phyloP scores from a whole-genome alignment of 2,329 filamentous ascomycete genomes.

The Emmonsia crescens region DNA sequence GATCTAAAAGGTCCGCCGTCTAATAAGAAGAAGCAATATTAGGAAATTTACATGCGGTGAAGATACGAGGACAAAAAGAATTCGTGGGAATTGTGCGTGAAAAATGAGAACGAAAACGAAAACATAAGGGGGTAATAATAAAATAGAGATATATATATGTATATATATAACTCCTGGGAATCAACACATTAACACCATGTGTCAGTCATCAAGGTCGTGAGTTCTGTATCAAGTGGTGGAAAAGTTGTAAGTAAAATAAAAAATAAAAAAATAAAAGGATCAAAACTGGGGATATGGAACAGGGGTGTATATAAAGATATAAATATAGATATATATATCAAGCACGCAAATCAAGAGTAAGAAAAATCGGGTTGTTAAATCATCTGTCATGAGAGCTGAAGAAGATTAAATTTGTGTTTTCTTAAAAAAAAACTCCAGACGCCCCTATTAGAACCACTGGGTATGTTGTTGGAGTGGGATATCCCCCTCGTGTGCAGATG shows the following conservation, averaged over 20 bases:
- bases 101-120: not conserved
- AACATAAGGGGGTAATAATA: not conserved
- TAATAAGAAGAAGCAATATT: not conserved
- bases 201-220: slow-evolving; percentile 2
- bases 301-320: not conserved
- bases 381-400: not conserved
- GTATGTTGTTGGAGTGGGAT: slow-evolving; percentile 1
- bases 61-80: not conserved
- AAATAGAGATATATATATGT: not conserved
- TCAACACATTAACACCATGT: not conserved
- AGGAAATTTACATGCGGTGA: not conserved
- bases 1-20: not conserved
- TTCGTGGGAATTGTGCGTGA: not conserved
- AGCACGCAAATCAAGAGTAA: not conserved
- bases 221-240: not conserved
- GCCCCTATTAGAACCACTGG: not conserved
- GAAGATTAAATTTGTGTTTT: not conserved
- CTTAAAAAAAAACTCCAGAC: not conserved
- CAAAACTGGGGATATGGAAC: not conserved
- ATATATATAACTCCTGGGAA: not conserved
- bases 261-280: not conserved
- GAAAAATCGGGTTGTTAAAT: not conserved
- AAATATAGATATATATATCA: not conserved
- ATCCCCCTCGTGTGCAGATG: slow-evolving; percentile 13
- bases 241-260: not conserved